Evolutionary conservation across 495 filamentous ascomycete species (phyloP).

Genomic region (Friedmanniomyces endolithicus): DNA sequence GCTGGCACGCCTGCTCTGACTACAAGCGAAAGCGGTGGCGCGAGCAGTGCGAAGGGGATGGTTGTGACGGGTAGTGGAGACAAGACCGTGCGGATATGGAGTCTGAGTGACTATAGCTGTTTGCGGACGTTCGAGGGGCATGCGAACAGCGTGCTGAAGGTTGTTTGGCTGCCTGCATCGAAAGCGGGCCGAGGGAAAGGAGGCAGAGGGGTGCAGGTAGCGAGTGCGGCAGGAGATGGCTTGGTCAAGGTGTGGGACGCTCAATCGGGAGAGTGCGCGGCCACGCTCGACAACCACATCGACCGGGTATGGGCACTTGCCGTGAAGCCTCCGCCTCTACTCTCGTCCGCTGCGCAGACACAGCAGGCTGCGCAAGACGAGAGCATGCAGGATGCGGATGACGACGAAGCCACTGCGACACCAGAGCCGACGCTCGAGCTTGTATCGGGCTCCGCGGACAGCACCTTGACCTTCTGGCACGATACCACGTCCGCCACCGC

Average conservation of each 20-base stretch:
- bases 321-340: slow-evolving; percentile 45
- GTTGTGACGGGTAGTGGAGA: slow-evolving; percentile 84
- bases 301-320: slow-evolving; percentile 85
- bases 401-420: neutral
- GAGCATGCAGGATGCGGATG: neutral
- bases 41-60: slow-evolving; percentile 52
- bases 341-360: slow-evolving; percentile 6
- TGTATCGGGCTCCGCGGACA: slow-evolving; percentile 80
- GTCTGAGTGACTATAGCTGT: slow-evolving; percentile 81
- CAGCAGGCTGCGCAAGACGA: neutral
- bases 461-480: slow-evolving; percentile 84
- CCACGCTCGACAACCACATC: slow-evolving; percentile 89
- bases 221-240: slow-evolving; percentile 86
- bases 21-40: slow-evolving; percentile 52
- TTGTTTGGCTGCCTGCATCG: slow-evolving; percentile 70
- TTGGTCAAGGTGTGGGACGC: slow-evolving; percentile 93
- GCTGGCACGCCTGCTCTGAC: slow-evolving; percentile 57
- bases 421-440: slow-evolving; percentile 30
- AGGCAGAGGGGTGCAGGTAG: slow-evolving; percentile 47
- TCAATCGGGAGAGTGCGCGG: slow-evolving; percentile 60
- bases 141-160: slow-evolving; percentile 86
- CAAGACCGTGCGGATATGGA: slow-evolving; percentile 95
- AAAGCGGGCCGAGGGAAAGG: slow-evolving; percentile 32
- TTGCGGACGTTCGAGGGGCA: slow-evolving; percentile 91
- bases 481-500: slow-evolving; percentile 80